phyloP scores from a whole-genome alignment of 169 alveolate species.

The Plasmodium sp. region DNA sequence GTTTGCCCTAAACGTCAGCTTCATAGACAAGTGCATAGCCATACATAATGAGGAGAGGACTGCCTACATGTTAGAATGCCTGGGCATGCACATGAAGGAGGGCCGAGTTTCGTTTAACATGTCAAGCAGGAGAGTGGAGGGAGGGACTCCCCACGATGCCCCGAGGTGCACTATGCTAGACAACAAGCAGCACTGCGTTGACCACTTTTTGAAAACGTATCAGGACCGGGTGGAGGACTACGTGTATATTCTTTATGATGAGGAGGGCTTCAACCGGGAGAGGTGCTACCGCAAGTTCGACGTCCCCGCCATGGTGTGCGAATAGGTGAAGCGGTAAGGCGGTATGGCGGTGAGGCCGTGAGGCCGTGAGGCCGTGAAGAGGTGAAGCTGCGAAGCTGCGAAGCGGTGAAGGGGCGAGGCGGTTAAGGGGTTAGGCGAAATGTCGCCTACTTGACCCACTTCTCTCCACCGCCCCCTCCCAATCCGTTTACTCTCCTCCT shows the following conservation, averaged over 20 bases:
- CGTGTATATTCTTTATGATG: conserved; percentile 32
- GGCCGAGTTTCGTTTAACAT: conserved; percentile 37
- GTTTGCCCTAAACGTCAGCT: background rate
- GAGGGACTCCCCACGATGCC: background rate
- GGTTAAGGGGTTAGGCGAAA: background rate
- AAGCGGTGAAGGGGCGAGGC: too few species aligned
- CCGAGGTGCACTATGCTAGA: conserved; percentile 36
- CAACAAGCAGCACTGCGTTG: conserved; percentile 21
- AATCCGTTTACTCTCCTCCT: background rate
- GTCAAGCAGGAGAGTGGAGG: conserved; percentile 8
- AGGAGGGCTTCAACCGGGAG: conserved; percentile 12
- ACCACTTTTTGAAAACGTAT: conserved; percentile 21
- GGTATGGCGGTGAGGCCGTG: background rate
- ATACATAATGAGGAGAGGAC: conserved; percentile 28
- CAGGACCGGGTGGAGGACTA: conserved; percentile 40
- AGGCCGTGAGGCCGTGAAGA: too few species aligned
- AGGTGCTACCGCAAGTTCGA: conserved; percentile 43
- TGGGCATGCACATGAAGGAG: conserved; percentile 12
- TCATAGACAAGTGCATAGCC: conserved; percentile 36
- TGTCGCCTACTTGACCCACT: background rate
- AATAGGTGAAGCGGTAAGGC: background rate
- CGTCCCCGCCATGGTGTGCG: conserved; percentile 6
- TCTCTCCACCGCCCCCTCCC: background rate
- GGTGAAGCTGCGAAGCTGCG: too few species aligned
- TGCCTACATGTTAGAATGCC: background rate